Conservation (phyloP, 139 green algal genomes). For the Picochlorum sp. region DNA sequence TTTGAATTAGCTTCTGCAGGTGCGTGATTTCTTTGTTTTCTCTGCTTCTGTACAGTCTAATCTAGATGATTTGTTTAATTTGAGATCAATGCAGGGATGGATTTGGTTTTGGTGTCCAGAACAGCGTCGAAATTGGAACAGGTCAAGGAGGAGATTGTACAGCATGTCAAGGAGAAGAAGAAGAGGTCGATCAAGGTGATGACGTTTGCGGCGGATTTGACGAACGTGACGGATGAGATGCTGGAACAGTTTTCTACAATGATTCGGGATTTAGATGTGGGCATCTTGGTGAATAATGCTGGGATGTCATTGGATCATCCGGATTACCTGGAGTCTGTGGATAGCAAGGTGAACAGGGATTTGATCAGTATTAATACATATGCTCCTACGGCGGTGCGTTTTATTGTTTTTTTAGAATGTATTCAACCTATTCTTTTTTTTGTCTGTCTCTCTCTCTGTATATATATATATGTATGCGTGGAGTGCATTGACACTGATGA, state of each 20-base stretch:
- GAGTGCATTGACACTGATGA: too few species aligned
- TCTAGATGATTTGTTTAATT: too few species aligned
- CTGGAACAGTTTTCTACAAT: conserved; percentile 13
- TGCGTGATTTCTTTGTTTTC: background rate
- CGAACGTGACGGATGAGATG: conserved; percentile 13
- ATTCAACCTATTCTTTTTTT: background rate
- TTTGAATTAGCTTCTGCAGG: conserved; percentile 48
- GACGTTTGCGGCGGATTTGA: conserved; percentile 38
- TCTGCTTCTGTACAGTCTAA: background rate
- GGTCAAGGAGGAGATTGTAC: conserved; percentile 44
- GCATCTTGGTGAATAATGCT: conserved; percentile 80
- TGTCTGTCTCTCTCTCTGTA: conserved; percentile 8
- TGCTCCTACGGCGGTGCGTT: conserved; percentile 26
- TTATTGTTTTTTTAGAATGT: background rate
- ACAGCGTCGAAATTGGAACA: conserved; percentile 25
- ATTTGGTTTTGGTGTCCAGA: conserved; percentile 65
- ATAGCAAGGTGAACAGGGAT: conserved; percentile 28
- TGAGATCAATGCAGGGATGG: conserved; percentile 36
- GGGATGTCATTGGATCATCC: conserved; percentile 72
- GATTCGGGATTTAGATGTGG: conserved; percentile 49
- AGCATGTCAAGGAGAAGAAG: conserved; percentile 34
- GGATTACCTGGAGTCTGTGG: conserved; percentile 51
- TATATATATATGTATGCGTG: background rate
- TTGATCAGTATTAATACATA: conserved; percentile 59
- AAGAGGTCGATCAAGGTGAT: conserved; percentile 41